Evolutionary conservation across 2,329 filamentous ascomycete genomes (phyloP), one percentile per base, ranked within the genome.

Genomic region (Zymoseptoria brevis): DNA sequence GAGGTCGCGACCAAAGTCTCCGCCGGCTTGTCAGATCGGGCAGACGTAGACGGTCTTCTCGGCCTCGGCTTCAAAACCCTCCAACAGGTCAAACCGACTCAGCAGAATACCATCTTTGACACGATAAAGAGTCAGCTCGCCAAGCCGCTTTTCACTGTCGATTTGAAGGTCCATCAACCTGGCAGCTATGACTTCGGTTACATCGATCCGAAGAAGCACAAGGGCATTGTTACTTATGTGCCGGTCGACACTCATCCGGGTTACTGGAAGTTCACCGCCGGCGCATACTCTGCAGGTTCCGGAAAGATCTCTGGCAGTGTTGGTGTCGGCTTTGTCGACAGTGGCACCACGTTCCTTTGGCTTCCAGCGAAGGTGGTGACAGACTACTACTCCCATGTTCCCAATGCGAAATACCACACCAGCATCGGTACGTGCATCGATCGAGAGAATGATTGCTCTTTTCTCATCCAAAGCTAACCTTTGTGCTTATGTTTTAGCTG

Each of bases 311-410:
- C 68, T 53, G 65, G 70, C 57, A 76, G 82, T 71, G 64, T 70
- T 59, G 77, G 83, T 71, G 63, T 71, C 29, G 81, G 77, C 63
- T 87, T 88, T 69, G 82, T 83, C 67, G 86, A 88, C 73, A 88
- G 85, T 1, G 86, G 85, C 53, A 87, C 85, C 55, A 85, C 84
- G 1, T 81, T 88, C 21, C 71, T 86, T 57, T 76, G 86, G 58
- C 71, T 85, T 13, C 80, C 82, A 24, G 69, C 77, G 53, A 63
- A 69, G 21, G 75, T 86, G 57, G 79, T 83, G 61, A 64, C 72
- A 0, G 77, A 74, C 29, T 88, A 87, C 76, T 88, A 87, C 75
- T 67, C 68, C 45, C 68, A 81, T 60, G 77, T 88, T 58, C 50
- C 66, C 4, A 79, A 81, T 1, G 77, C 85, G 0, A 62, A 73